Conservation (phyloP, 2,329 filamentous ascomycete genomes). For the Endoconidiophora laricicola region DNA sequence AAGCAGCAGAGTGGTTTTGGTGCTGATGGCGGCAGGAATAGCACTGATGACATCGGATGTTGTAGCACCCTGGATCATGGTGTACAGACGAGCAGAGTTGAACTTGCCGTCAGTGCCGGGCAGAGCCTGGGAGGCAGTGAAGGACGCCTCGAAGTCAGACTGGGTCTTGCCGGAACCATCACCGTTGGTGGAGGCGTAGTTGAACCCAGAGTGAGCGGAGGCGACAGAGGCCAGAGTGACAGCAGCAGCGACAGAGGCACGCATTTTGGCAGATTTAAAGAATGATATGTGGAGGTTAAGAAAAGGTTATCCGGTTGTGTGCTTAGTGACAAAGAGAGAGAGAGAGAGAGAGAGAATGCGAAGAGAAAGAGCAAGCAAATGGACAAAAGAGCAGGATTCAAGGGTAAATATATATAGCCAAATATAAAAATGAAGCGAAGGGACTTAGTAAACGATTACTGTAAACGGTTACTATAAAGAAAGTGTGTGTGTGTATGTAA, state of each 20-base stretch:
- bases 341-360: slow-evolving; percentile 7
- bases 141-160: slow-evolving; percentile 52
- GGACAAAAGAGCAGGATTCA: background rate
- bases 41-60: slow-evolving; percentile 49
- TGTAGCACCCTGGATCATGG: slow-evolving; percentile 43
- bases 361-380: background rate
- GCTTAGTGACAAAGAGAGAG: too few species aligned
- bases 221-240: slow-evolving; percentile 9
- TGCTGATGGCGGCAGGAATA: slow-evolving; percentile 68
- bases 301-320: background rate
- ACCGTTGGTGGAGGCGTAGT: slow-evolving; percentile 49
- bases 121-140: slow-evolving; percentile 47
- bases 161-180: slow-evolving; percentile 43
- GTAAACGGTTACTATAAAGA: background rate
- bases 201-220: slow-evolving; percentile 47
- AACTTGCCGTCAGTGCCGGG: slow-evolving; percentile 45
- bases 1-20: slow-evolving; percentile 62
- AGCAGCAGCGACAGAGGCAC: slow-evolving; percentile 9
- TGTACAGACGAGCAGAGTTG: slow-evolving; percentile 57
- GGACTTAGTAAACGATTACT: background rate
- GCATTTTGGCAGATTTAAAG: slow-evolving; percentile 10
- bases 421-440: slow-evolving; percentile 2
- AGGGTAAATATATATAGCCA: slow-evolving; percentile 1
- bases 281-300: background rate
- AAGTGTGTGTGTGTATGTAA: background rate